Conservation (phyloP, 23 red algal genomes). For the Gracilaria gracilis region DNA sequence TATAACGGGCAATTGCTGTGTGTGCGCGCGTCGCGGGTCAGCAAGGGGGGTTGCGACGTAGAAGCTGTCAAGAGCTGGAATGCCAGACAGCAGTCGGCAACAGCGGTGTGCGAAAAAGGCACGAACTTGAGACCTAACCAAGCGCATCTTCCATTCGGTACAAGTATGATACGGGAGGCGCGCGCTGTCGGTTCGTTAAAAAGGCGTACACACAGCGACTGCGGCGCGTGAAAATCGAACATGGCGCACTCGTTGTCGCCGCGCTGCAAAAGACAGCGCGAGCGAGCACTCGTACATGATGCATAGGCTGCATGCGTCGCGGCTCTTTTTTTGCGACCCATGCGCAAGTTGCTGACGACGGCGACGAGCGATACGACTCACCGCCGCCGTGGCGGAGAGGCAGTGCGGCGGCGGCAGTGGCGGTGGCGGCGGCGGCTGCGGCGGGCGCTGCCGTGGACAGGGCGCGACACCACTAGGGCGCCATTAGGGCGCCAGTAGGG, state of each 20-base stretch:
- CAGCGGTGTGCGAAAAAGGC: not conserved
- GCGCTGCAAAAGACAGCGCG: not conserved
- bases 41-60: constrained; percentile 10
- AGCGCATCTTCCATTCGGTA: not conserved
- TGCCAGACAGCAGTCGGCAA: not conserved
- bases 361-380: not conserved
- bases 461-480: no score
- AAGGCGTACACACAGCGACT: not conserved
- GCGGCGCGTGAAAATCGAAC: not conserved
- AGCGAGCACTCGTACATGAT: not conserved
- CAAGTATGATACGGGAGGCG: no score
- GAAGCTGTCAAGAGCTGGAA: not conserved
- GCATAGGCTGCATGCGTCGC: constrained; percentile 19
- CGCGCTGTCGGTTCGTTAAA: not conserved
- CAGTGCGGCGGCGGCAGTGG: no score
- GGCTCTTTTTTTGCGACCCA: not conserved
- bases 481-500: no score
- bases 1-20: not conserved
- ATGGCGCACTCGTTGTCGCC: not conserved
- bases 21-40: not conserved
- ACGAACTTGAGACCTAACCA: not conserved
- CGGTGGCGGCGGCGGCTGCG: no score
- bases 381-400: no score
- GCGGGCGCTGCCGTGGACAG: no score
- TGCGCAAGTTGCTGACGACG: not conserved